A percentile compares a stretch with the other conserved stretches of the same genome.
These are phyloP conservation scores for Spinellus fusiger DNA, from an alignment of 192 early-diverging fungal genomes.

Conservation along the genomic window DNA sequence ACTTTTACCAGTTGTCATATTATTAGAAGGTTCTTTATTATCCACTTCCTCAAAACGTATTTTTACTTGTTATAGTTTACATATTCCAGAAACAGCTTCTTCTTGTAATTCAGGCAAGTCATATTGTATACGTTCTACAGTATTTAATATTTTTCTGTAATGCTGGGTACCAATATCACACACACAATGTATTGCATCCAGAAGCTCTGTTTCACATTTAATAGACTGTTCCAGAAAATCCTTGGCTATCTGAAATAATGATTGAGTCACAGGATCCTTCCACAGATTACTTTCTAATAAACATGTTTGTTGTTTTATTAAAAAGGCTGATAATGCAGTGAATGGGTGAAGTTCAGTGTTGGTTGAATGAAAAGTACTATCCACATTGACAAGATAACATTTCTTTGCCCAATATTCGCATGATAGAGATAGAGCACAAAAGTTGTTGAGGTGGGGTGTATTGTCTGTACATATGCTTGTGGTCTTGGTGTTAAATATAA, in stretches of 20 bases:
- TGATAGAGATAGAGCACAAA: conserved; percentile 4
- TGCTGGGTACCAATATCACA: conserved; percentile 3
- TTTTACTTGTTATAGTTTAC: neutral
- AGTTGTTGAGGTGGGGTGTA: neutral
- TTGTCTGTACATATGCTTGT: neutral
- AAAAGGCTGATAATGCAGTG: conserved; percentile 6
- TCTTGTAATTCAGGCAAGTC: neutral
- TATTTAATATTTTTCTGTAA: neutral
- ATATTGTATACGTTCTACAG: neutral
- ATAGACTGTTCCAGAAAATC: conserved; percentile 5
- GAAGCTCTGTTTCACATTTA: conserved; percentile 1
- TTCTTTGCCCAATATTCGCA: conserved; percentile 4
- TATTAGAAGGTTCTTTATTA: neutral
- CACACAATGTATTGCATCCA: conserved; percentile 1
- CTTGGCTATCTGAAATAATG: conserved; percentile 10
- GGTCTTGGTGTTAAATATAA: conserved; percentile 4
- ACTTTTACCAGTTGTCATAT: neutral
- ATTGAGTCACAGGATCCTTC: conserved; percentile 3
- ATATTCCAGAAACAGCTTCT: neutral
- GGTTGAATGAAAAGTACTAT: neutral
- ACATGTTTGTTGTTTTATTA: neutral
- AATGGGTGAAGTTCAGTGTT: conserved; percentile 2
- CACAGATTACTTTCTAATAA: conserved; percentile 5
- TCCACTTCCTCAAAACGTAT: neutral
- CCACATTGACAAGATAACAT: neutral